A percentile compares a stretch with the other conserved stretches of the same genome.
These are phyloP conservation scores for Kodamaea sagamina DNA, from an alignment of 805 yeast genomes.

Conservation along the genomic window DNA sequence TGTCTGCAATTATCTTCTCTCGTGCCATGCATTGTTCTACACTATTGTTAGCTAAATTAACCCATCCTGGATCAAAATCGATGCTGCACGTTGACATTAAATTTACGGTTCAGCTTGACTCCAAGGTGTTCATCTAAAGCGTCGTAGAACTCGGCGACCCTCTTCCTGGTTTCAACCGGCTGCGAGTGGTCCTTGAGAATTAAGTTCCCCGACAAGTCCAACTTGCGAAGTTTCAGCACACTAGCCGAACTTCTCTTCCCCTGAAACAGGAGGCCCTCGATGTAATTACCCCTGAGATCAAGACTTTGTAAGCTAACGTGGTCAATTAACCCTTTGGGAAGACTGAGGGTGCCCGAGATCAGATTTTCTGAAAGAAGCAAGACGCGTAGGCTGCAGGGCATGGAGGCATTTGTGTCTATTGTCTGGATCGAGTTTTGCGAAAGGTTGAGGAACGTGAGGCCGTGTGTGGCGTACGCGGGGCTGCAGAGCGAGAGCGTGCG, in stretches of 20 bases:
- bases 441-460: conserved; percentile 11
- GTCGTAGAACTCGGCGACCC: conserved; percentile 25
- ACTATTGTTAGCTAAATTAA: too few species aligned
- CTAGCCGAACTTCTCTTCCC: conserved; percentile 3
- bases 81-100: conserved; percentile 31
- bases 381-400: conserved; percentile 12
- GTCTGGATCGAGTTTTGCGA: conserved; percentile 10
- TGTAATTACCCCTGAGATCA: conserved; percentile 22
- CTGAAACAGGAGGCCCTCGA: conserved; percentile 16
- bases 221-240: conserved; percentile 15
- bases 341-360: conserved; percentile 18
- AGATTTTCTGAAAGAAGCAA: conserved; percentile 12
- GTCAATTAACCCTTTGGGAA: conserved; percentile 15
- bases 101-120: conserved; percentile 22
- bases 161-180: conserved; percentile 12
- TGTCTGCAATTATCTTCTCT: too few species aligned
- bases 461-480: conserved; percentile 1
- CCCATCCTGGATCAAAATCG: conserved; percentile 15
- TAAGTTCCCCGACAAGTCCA: conserved; percentile 18
- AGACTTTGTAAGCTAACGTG: conserved; percentile 16
- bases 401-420: conserved; percentile 10
- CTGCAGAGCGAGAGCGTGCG: conserved; percentile 9
- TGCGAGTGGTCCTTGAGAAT: conserved; percentile 6
- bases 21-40: too few species aligned
- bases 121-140: conserved; percentile 25